Base-by-base conservation (phyloP, 768 basidiomycete genomes). In the Boletus eberwhitei region DNA sequence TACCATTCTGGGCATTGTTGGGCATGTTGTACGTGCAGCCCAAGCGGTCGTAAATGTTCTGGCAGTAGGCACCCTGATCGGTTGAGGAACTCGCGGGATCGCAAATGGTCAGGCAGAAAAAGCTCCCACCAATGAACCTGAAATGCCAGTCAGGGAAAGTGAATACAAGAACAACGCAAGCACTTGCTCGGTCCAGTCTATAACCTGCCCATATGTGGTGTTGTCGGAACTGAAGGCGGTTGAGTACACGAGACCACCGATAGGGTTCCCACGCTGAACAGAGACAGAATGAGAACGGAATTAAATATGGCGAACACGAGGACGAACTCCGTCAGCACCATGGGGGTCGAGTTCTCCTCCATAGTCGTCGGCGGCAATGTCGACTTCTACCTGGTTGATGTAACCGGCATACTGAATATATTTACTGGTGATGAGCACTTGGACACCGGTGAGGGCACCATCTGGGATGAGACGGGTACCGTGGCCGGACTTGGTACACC, bases 271-370 rank as follows among this genome's bases (percentile, higher is more conserved):
- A 58, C 86, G 82, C 81, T 86, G 59, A 14, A 42, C 31, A 41
- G 14, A 36, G 1, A 3, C n/a, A 17, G 19, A 22, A 24, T 63
- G 29, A 65, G 53, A 49, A 53, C 16, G 59, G 53, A 19, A 43
- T 31, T 51, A 46, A 36, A 62, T 64, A 40, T 39, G 32, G 5
- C 34, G 65, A 50, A 21, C 0, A 2, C 40, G 8, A 40, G n/a
- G 16, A 71, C 75, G 14, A 48, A 80, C 79, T 51, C 71, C 61
- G 66, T 90, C 88, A 56, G 87, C 86, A 54, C 88, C 88, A 58
- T 86, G 84, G 16, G 87, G 82, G 68, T 90, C 86, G 48, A 90
- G 77, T 70, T 92, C 90, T 53, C 90, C 90, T 59, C 91, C 90
- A 34, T 63, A 79, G 61, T 93, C 90, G 13, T 53, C 68, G 0